These are phyloP conservation scores for Calocybe indica DNA, from an alignment of 768 basidiomycete species.

Conservation along the genomic window DNA sequence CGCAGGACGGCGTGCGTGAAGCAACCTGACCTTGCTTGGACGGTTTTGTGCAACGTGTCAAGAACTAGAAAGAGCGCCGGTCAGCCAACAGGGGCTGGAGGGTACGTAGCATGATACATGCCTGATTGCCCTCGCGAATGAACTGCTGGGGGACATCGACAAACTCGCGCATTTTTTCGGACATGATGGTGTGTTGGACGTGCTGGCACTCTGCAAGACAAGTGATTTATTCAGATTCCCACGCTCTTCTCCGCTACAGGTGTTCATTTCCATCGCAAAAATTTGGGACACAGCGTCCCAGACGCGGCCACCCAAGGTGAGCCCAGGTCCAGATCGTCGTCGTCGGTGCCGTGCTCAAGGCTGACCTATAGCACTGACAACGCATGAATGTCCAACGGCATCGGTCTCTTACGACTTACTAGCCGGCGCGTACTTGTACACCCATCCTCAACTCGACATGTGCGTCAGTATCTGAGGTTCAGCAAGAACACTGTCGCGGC, in stretches of 20 bases:
- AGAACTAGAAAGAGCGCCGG: constrained; percentile 53
- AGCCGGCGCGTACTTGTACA: constrained; percentile 16
- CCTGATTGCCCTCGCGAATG: constrained; percentile 89
- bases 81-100: constrained; percentile 4
- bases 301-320: neutral
- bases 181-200: constrained; percentile 49
- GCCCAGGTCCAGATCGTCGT: neutral
- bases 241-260: constrained; percentile 24
- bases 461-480: no score
- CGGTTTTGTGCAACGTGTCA: constrained; percentile 97
- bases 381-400: constrained; percentile 64
- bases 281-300: constrained; percentile 4
- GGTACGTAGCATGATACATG: constrained; percentile 25
- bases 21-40: constrained; percentile 77
- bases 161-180: constrained; percentile 88
- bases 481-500: no score
- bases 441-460: constrained; percentile 1
- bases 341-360: neutral
- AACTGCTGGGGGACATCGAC: constrained; percentile 90
- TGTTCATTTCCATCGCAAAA: constrained; percentile 13
- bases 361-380: constrained; percentile 16
- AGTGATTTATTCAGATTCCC: constrained; percentile 21
- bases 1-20: neutral
- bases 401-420: constrained; percentile 31
- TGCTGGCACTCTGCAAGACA: constrained; percentile 10